Evolutionary conservation across 306 rosid genomes (phyloP), one percentile per base, ranked within the genome.

Genomic region (Vicia villosa): DNA sequence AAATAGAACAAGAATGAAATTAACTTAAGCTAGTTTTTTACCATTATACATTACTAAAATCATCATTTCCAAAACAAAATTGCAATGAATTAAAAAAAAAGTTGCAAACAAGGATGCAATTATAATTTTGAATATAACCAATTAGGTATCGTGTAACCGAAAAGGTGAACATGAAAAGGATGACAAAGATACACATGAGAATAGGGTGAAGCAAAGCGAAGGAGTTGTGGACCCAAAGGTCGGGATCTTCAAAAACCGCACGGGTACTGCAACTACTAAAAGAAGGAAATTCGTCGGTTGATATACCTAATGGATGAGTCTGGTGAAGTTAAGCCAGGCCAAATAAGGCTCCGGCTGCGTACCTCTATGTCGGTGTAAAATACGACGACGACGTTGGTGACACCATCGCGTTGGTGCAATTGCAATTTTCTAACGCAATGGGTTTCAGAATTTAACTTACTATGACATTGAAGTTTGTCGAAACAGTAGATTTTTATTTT

Each of bases 281-380:
- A 20, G 73, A 2, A 2, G 56, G 65, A 56, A 37, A 61, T 6
- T 68, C 86, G 5, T 58, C 66, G 67, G 38, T 13, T 3, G 60
- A 57, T 13, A 72, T 66, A 4, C 90, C 88, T 5, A 87, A 36
- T 4, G 87, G 96, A 14, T 64, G 79, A 13, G 85, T 84, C 83
- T 89, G 94, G 55, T 91, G 89, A 78, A 79, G 57, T 68, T 91
- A 96, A 38, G 96, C 89, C 19, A 91, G 69, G 0, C 85, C 80
- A 55, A 87, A 81, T 74, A 91, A 64, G 17, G 91, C 91, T 68
- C 86, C 97, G 10, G 88, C 81, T 1, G 87, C 97, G 80, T 89
- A 91, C 24, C 87, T 69, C 78, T 89, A 94, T 37, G 90, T 87
- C 74, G 88, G 75, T 54, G 88, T 58, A 28, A 91, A 68, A 57